Evolutionary conservation across 1,139 yeast species (phyloP).

Genomic region (Trichomonascaceae sp.): DNA sequence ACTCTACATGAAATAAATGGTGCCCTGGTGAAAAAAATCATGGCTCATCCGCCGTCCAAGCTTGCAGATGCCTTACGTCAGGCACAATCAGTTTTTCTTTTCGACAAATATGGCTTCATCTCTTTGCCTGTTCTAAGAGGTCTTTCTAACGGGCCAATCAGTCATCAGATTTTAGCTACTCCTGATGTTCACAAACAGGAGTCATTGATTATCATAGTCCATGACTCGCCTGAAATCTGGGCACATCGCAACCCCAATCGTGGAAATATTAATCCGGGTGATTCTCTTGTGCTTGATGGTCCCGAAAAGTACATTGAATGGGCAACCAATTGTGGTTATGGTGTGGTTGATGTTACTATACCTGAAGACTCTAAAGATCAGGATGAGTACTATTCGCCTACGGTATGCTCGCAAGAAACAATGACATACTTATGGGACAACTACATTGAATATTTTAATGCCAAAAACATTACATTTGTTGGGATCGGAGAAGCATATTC

Average conservation of each 20-base stretch:
- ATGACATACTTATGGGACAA: constrained; percentile 80
- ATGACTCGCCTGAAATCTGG: constrained; percentile 94
- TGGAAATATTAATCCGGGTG: constrained; percentile 68
- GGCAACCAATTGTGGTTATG: constrained; percentile 48
- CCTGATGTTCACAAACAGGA: constrained; percentile 61
- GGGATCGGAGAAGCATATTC: constrained; percentile 91
- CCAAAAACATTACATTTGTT: constrained; percentile 66
- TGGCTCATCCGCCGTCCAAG: constrained; percentile 4
- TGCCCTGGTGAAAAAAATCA: constrained; percentile 2
- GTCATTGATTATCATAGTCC: constrained; percentile 64
- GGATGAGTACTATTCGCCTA: constrained; percentile 11
- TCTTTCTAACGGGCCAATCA: constrained; percentile 34
- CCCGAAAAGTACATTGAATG: constrained; percentile 52
- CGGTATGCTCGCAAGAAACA: constrained; percentile 15
- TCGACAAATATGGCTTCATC: constrained; percentile 53
- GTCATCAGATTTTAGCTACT: constrained; percentile 71
- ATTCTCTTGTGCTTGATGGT: constrained; percentile 63
- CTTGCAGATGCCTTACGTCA: constrained; percentile 59
- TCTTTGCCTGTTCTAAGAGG: constrained; percentile 57
- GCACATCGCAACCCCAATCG: constrained; percentile 75
- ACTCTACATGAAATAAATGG: not conserved
- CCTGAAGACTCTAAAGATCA: constrained; percentile 39
- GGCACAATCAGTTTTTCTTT: constrained; percentile 57
- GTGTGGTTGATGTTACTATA: constrained; percentile 76
- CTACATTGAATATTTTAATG: constrained; percentile 68